These are phyloP conservation scores for Acanthamoeba healyi DNA, from an alignment of 208 protist genomes.

Conservation along the genomic window DNA sequence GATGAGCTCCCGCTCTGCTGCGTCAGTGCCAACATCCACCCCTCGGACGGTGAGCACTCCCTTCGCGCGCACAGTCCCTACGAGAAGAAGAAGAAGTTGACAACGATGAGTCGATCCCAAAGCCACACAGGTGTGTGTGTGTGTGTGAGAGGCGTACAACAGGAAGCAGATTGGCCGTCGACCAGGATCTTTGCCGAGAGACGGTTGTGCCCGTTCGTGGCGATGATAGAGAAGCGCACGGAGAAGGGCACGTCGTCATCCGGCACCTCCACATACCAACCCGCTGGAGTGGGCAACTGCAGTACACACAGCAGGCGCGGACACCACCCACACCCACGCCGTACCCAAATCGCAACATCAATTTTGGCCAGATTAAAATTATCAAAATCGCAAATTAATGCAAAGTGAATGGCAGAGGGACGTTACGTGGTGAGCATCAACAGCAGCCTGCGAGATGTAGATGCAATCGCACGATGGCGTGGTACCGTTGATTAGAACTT, in stretches of 20 bases:
- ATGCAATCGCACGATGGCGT: neutral
- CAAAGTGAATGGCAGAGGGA: neutral
- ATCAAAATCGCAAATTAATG: no score
- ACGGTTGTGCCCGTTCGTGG: neutral
- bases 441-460: neutral
- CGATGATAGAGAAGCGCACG: neutral
- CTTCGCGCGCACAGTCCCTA: no score
- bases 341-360: no score
- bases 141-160: neutral
- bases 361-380: no score
- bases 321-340: no score
- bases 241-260: neutral
- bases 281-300: neutral
- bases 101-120: no score
- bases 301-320: neutral
- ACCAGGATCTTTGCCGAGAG: neutral
- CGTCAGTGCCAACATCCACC: no score
- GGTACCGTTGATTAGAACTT: neutral
- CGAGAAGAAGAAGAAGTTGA: no score
- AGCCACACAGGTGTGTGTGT: no score
- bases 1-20: no score
- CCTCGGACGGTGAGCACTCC: no score
- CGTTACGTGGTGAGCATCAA: neutral
- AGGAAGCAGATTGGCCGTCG: neutral
- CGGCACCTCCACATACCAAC: neutral